Percentiles rank a stretch among this genome's conserved stretches.
phyloP scores from a whole-genome alignment of 2,329 filamentous ascomycete genomes.

The Calonectria multiphialidica region DNA sequence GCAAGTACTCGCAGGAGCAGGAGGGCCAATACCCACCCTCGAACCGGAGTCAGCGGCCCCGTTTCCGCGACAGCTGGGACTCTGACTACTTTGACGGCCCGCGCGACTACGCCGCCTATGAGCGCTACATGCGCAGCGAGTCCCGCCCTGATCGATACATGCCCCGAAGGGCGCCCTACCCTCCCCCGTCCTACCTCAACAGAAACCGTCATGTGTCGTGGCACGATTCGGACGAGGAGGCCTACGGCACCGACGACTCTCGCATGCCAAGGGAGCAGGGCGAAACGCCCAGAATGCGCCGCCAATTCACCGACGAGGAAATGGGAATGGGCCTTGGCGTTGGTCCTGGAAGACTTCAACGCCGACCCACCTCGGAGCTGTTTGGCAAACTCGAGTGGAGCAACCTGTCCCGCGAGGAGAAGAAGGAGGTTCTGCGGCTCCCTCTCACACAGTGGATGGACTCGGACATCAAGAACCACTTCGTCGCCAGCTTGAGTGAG shows the following conservation, averaged over 20 bases:
- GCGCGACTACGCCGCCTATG: slow-evolving; percentile 39
- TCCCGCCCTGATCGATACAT: slow-evolving; percentile 37
- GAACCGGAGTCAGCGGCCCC: slow-evolving; percentile 33
- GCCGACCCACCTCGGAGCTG: slow-evolving; percentile 28
- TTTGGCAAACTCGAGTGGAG: slow-evolving; percentile 52
- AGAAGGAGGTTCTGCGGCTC: slow-evolving; percentile 57
- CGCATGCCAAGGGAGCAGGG: slow-evolving; percentile 31
- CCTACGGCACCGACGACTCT: slow-evolving; percentile 33
- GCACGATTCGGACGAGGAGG: slow-evolving; percentile 42
- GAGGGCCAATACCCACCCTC: slow-evolving; percentile 36
- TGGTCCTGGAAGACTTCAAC: background rate
- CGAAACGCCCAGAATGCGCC: slow-evolving; percentile 26
- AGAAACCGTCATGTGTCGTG: slow-evolving; percentile 24
- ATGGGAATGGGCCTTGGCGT: slow-evolving; percentile 25
- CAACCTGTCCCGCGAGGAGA: slow-evolving; percentile 53
- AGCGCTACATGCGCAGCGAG: slow-evolving; percentile 41
- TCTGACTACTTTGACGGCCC: slow-evolving; percentile 30
- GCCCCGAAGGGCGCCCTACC: slow-evolving; percentile 35
- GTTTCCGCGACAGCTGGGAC: slow-evolving; percentile 41
- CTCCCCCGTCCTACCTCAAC: slow-evolving; percentile 42
- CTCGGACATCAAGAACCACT: slow-evolving; percentile 58
- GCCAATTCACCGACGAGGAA: slow-evolving; percentile 38
- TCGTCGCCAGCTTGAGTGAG: slow-evolving; percentile 53
- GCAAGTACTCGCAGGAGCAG: slow-evolving; percentile 36
- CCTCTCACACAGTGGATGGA: slow-evolving; percentile 62